A percentile compares a stretch with the other conserved stretches of the same genome.
phyloP scores from a whole-genome alignment of 1,284 basidiomycete species.

The Trametes hirsuta region DNA sequence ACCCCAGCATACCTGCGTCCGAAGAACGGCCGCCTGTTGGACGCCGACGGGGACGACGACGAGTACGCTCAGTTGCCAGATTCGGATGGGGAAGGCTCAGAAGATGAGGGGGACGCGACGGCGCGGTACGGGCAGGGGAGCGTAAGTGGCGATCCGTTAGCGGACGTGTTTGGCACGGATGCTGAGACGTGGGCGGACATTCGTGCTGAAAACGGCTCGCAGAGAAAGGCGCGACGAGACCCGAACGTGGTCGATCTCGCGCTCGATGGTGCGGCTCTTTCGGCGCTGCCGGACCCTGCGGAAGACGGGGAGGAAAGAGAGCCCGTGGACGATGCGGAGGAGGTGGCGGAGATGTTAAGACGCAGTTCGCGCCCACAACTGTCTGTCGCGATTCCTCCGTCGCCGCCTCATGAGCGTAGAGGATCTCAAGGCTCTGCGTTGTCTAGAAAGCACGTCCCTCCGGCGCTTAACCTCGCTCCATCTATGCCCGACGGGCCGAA shows the following conservation, averaged over 20 bases:
- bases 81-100: constrained; percentile 28
- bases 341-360: constrained; percentile 32
- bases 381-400: constrained; percentile 36
- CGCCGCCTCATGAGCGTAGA: constrained; percentile 28
- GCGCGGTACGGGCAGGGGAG: constrained; percentile 24
- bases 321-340: constrained; percentile 28
- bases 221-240: constrained; percentile 35
- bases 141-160: constrained; percentile 42
- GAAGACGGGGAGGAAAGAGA: constrained; percentile 31
- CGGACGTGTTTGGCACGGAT: constrained; percentile 59
- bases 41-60: constrained; percentile 29
- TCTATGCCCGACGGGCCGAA: constrained; percentile 30
- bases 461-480: constrained; percentile 50
- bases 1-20: constrained; percentile 35
- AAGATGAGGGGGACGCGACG: constrained; percentile 29
- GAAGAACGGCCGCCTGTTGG: constrained; percentile 25
- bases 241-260: constrained; percentile 57
- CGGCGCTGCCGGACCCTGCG: constrained; percentile 39
- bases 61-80: constrained; percentile 41
- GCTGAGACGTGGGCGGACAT: constrained; percentile 64
- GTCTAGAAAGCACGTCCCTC: constrained; percentile 44
- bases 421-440: constrained; percentile 31
- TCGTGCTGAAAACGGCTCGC: constrained; percentile 35
- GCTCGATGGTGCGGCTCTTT: constrained; percentile 52
- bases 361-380: constrained; percentile 38